These are phyloP conservation scores for Phyllosticta capitalensis DNA, from an alignment of 2,329 filamentous ascomycete genomes.

Conservation along the genomic window DNA sequence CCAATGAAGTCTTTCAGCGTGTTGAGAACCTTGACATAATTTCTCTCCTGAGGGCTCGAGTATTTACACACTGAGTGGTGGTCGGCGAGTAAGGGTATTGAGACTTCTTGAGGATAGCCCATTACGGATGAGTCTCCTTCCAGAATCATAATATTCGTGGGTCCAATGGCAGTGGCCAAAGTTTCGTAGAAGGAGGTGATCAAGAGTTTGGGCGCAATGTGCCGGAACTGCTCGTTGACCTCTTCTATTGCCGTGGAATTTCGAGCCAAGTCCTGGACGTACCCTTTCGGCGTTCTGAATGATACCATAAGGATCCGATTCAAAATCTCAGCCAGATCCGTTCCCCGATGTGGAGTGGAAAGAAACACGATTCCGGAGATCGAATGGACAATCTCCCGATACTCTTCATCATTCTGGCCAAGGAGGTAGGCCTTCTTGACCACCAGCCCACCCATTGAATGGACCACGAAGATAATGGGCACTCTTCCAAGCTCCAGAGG, in stretches of 20 bases:
- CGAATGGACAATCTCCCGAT: conserved; percentile 18
- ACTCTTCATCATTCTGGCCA: conserved; percentile 21
- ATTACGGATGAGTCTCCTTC: conserved; percentile 34
- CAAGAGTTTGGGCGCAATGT: conserved; percentile 16
- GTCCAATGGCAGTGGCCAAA: conserved; percentile 18
- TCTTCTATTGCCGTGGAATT: conserved; percentile 17
- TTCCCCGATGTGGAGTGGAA: conserved; percentile 26
- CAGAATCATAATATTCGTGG: conserved; percentile 26
- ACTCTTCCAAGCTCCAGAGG: conserved; percentile 19
- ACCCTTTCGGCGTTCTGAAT: conserved; percentile 16
- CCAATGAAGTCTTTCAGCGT: conserved; percentile 16
- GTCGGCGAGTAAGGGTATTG: conserved; percentile 31
- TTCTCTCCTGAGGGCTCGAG: conserved; percentile 24
- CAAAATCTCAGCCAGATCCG: conserved; percentile 21
- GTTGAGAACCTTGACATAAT: conserved; percentile 28
- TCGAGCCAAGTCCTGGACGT: conserved; percentile 20
- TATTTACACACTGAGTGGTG: conserved; percentile 38
- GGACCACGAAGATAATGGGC: conserved; percentile 22
- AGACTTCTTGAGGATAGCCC: conserved; percentile 33
- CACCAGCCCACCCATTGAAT: conserved; percentile 24
- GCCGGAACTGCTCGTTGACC: conserved; percentile 23
- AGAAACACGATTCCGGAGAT: conserved; percentile 23
- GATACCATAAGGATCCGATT: conserved; percentile 19
- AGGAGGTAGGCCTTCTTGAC: conserved; percentile 17
- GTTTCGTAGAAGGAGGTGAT: conserved; percentile 33